Evolutionary conservation across 371 early-diverging fungal genomes (phyloP), one percentile per base, ranked within the genome.

Genomic region (Saksenaea vasiformis): DNA sequence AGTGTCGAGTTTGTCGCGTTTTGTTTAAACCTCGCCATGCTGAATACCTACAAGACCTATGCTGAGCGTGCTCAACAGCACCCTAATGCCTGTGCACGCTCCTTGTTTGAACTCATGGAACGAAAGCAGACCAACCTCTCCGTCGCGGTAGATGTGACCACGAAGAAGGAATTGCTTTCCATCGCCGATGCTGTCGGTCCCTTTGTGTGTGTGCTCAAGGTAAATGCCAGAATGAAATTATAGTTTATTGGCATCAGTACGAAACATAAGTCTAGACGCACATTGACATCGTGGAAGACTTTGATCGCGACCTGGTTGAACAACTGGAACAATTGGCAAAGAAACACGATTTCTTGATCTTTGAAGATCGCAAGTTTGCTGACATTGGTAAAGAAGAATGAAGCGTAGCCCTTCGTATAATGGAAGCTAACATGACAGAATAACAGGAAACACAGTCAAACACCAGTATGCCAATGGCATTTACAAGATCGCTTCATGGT

Each of bases 331-430:
- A 68, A 0, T 82, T 98, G 63, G 86, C 94, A 13, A 81, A 82
- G 59, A 89, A 93, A 74, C 96, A 98, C 77, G 87, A 92, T 68
- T 98, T 97, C 75, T 69, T 97, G 79, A 93, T 98, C 64, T 98
- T 98, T 73, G 98, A 98, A 76, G 98, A 98, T 82, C 90, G 98
- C 72, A 97, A 97, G 81, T 98, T 97, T 80, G 97, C 97, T 56
- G 97, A 96, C 71, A 92, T 93, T 65, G 93, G 88, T 78, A 75
- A 72, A 53, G 51, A 15, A 39, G 27, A 8, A n/a, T 44, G 0
- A 1, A 10, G 14, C 8, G 17, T 44, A 7, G 44, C n/a, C 7
- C 44, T n/a, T 37, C 38, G 15, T 22, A 28, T 54, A n/a, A n/a
- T n/a, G n/a, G 36, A 36, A 38, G 13, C 8, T 60, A 60, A 43